These are phyloP conservation scores for Hypoxylon cercidicola DNA, from an alignment of 495 filamentous ascomycete species.

Conservation along the genomic window DNA sequence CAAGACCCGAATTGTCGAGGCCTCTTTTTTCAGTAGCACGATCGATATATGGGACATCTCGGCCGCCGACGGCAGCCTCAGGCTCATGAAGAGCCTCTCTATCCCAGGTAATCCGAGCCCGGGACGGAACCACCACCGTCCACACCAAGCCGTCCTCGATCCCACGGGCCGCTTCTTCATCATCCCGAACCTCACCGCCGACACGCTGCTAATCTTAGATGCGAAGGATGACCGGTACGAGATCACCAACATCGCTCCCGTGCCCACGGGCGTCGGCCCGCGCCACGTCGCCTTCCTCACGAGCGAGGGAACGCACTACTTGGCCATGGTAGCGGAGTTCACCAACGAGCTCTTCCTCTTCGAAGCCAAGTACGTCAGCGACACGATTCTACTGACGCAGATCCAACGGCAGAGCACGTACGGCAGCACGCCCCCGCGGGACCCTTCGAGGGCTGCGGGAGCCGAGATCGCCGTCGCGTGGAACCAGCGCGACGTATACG, in stretches of 20 bases:
- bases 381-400: slow-evolving; percentile 34
- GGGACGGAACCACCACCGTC: slow-evolving; percentile 35
- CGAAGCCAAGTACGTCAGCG: slow-evolving; percentile 37
- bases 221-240: slow-evolving; percentile 37
- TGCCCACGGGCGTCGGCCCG: slow-evolving; percentile 43
- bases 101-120: slow-evolving; percentile 39
- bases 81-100: slow-evolving; percentile 36
- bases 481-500: slow-evolving; percentile 47
- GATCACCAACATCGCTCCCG: slow-evolving; percentile 32
- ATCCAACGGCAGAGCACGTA: slow-evolving; percentile 44
- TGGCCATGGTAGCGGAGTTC: slow-evolving; percentile 45
- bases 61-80: slow-evolving; percentile 25
- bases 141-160: slow-evolving; percentile 50
- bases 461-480: slow-evolving; percentile 44
- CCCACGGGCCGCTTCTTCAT: slow-evolving; percentile 48
- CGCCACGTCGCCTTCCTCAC: slow-evolving; percentile 50
- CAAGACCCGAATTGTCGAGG: slow-evolving; percentile 44
- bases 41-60: slow-evolving; percentile 49
- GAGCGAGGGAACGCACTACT: slow-evolving; percentile 38
- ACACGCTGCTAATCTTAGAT: slow-evolving; percentile 47
- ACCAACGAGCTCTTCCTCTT: slow-evolving; percentile 45
- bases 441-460: slow-evolving; percentile 36
- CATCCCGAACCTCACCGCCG: slow-evolving; percentile 47
- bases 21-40: slow-evolving; percentile 39
- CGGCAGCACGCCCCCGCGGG: slow-evolving; percentile 27